Conservation (phyloP, 1,284 basidiomycete genomes). For the Pyrrhoderma lamaoense region DNA sequence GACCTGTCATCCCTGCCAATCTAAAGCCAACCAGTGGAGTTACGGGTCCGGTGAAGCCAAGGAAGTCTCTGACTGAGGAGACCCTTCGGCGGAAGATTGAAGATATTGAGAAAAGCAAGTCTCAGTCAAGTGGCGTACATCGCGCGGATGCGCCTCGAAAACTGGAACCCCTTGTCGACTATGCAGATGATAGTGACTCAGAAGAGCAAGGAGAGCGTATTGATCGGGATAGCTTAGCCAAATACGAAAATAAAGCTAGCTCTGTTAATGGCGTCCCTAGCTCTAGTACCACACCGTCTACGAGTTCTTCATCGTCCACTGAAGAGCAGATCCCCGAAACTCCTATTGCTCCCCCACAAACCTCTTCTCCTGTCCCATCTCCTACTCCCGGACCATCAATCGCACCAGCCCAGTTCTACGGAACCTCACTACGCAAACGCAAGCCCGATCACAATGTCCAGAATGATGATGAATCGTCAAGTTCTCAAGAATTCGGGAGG, state of each 20-base stretch:
- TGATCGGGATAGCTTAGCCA: neutral
- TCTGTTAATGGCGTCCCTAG: neutral
- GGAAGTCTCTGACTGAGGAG: slow-evolving; percentile 51
- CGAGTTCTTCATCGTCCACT: slow-evolving; percentile 2
- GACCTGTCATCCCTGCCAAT: slow-evolving; percentile 52
- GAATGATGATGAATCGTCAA: slow-evolving; percentile 28
- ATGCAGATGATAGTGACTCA: slow-evolving; percentile 10
- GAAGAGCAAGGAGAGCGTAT: slow-evolving; percentile 17
- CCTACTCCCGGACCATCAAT: slow-evolving; percentile 26
- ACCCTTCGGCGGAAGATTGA: slow-evolving; percentile 56
- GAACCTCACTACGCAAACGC: slow-evolving; percentile 29
- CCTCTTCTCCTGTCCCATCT: slow-evolving; percentile 19
- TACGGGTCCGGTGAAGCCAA: too few species aligned
- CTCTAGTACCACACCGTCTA: neutral
- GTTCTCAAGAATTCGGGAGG: too few species aligned
- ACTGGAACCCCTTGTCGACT: slow-evolving; percentile 13
- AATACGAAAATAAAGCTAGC: slow-evolving; percentile 1
- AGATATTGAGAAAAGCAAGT: slow-evolving; percentile 29
- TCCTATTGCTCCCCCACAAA: slow-evolving; percentile 14
- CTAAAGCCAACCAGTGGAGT: slow-evolving; percentile 13
- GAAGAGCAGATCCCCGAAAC: neutral
- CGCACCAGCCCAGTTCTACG: slow-evolving; percentile 42
- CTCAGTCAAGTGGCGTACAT: slow-evolving; percentile 21
- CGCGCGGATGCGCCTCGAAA: slow-evolving; percentile 23
- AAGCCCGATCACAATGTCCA: slow-evolving; percentile 29